Evolutionary conservation across 257 asterid genomes (phyloP), one percentile per base, ranked within the genome.

Genomic region (Lycium barbarum): DNA sequence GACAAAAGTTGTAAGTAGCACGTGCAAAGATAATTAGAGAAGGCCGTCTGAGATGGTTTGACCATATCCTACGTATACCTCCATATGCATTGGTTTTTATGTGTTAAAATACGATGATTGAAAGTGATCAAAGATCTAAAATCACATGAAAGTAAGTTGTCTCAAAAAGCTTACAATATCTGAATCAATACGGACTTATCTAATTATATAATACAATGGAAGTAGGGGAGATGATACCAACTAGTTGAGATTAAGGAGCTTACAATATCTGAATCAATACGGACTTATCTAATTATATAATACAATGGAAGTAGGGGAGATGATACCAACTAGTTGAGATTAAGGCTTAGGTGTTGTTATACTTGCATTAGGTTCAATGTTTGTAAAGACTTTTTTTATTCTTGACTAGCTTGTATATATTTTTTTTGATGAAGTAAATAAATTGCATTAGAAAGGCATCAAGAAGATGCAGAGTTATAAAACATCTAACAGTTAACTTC

Each of bases 301-400:
- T 66, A 33, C 45, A 66, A 7, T 72, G 55, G 57, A 72, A 45
- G 36, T 43, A 43, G 43, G 15, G 79, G 38, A 72, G 80, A n/a
- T 72, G 57, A 43, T 43, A n/a, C 80, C 33, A 73, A 20, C 59
- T 73, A n/a, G 80, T 45, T n/a, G 80, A 10, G 33, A 72, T 45
- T n/a, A 45, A 40, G 80, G 36, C 80, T 73, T 4, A 20, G 40
- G 47, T 73, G 57, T 73, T 20, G 59, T 45, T 73, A 51, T 8
- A n/a, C 80, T 73, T 47, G 5, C 80, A 45, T 73, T 45, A n/a
- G 57, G 59, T 73, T 55, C 40, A 1, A 73, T 20, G 62, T 15
- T 18, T 47, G 38, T 45, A 14, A 45, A 22, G 40, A 47, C 80
- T 22, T 7, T 45, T 73, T 45, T 49, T 45, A 73, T 47, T 73